Evolutionary conservation across 768 basidiomycete genomes (phyloP), one percentile per base, ranked within the genome.

Genomic region (Trametes cubensis): DNA sequence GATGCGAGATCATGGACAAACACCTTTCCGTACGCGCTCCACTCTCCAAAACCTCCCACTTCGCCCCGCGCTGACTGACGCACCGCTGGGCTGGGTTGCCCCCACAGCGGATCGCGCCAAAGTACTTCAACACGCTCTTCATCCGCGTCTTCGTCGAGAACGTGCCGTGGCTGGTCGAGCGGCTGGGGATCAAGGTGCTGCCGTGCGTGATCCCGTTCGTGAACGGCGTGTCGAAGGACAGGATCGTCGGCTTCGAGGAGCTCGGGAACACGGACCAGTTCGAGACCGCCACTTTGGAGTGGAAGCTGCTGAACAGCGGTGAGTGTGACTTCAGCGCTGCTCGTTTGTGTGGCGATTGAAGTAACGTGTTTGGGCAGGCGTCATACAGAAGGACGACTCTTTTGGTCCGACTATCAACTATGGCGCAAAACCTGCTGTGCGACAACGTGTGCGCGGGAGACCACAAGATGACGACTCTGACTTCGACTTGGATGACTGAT

Each of bases 1-100:
- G 97, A 55, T 99, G 97, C 76, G 86, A 86, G 64, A 95, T 97
- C 69, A 98, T 99, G 97, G 94, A 98, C 77, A 87, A 88, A 71
- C 95, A 98, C 73, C 85, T 99, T 40, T 82, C 87, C 45, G 95
- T 95, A 71, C 66, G 88, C 69, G 39, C 30, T 28, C 28, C 7
- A 28, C 28, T 28, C n/a, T n/a, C n/a, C n/a, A n/a, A 6, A n/a
- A 1, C 11, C 10, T 7, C 21, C 18, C 46, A 20, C 39, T 25
- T 41, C 30, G 14, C 20, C 17, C 8, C 56, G 34, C 50, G 10
- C 10, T 34, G n/a, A n/a, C n/a, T n/a, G 10, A 34, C 34, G 34
- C 34, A 2, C 34, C 11, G 34, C 10, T 6, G 6, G 5, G 6
- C 11, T 11, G 34, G 11, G n/a, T n/a, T n/a, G n/a, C n/a, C n/a